Evolutionary conservation across 352 stramenopile species (phyloP).

Genomic region (Phytophthora citrophthora): DNA sequence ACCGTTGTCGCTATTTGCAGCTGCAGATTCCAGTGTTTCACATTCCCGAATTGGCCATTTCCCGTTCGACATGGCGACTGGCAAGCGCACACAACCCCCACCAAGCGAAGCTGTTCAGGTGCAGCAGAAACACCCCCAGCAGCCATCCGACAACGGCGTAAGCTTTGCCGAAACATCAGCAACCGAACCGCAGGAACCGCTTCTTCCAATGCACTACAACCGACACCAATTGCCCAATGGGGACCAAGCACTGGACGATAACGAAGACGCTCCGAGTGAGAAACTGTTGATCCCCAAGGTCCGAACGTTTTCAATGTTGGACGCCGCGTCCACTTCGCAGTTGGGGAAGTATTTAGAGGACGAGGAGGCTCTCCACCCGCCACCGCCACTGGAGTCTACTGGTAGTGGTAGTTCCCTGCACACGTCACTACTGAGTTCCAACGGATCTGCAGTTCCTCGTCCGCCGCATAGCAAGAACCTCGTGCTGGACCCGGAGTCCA

Average conservation of each 20-base stretch:
- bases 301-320: slow-evolving; percentile 44
- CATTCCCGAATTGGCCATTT: slow-evolving; percentile 27
- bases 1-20: slow-evolving; percentile 22
- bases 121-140: slow-evolving; percentile 19
- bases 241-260: slow-evolving; percentile 25
- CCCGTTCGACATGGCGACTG: slow-evolving; percentile 29
- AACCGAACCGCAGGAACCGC: slow-evolving; percentile 12
- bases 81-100: slow-evolving; percentile 4
- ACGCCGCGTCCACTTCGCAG: slow-evolving; percentile 36
- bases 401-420: slow-evolving; percentile 26
- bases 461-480: slow-evolving; percentile 58
- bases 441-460: slow-evolving; percentile 13
- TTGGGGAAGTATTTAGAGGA: slow-evolving; percentile 45
- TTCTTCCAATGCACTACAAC: background rate
- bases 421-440: slow-evolving; percentile 31
- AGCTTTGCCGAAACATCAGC: slow-evolving; percentile 1
- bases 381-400: slow-evolving; percentile 15
- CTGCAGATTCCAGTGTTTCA: background rate
- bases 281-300: slow-evolving; percentile 46
- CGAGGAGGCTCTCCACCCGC: slow-evolving; percentile 34
- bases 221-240: slow-evolving; percentile 14
- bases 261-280: slow-evolving; percentile 12
- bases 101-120: slow-evolving; percentile 21
- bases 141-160: slow-evolving; percentile 6
- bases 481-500: slow-evolving; percentile 48